phyloP scores from a whole-genome alignment of 2,329 filamentous ascomycete species.

The Daldinia sp. region DNA sequence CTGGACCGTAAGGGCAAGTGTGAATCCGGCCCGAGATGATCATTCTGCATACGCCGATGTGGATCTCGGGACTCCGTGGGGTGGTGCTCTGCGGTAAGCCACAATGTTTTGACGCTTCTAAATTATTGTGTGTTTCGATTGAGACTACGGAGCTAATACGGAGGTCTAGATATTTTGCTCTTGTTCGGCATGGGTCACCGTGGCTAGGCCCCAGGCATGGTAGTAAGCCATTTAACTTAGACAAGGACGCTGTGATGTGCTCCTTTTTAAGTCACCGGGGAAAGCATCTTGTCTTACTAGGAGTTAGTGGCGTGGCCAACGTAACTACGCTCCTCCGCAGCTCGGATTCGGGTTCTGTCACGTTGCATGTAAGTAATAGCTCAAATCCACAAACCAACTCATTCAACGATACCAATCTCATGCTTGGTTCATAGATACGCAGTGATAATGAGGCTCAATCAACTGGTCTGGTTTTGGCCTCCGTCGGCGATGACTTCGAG shows the following conservation, averaged over 20 bases:
- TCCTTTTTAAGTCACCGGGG: constrained; percentile 81
- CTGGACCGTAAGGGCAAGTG: constrained; percentile 73
- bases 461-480: constrained; percentile 73
- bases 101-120: constrained; percentile 1
- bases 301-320: constrained; percentile 79
- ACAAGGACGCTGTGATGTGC: constrained; percentile 82
- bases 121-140: background rate
- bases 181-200: constrained; percentile 82
- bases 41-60: constrained; percentile 68
- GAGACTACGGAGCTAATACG: constrained; percentile 38
- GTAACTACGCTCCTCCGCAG: constrained; percentile 77
- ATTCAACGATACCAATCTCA: constrained; percentile 17
- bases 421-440: constrained; percentile 57
- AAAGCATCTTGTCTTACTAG: constrained; percentile 80
- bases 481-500: constrained; percentile 79
- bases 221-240: constrained; percentile 71
- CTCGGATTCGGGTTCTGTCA: constrained; percentile 72
- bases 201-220: constrained; percentile 95
- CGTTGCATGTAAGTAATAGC: constrained; percentile 69
- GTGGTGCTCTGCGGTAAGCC: constrained; percentile 64
- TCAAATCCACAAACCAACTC: background rate
- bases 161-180: constrained; percentile 76
- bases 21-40: constrained; percentile 68
- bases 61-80: constrained; percentile 73
- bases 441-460: constrained; percentile 74